These are phyloP conservation scores for Aschersonia sp. DNA, from an alignment of 2,329 filamentous ascomycete genomes.

Conservation along the genomic window DNA sequence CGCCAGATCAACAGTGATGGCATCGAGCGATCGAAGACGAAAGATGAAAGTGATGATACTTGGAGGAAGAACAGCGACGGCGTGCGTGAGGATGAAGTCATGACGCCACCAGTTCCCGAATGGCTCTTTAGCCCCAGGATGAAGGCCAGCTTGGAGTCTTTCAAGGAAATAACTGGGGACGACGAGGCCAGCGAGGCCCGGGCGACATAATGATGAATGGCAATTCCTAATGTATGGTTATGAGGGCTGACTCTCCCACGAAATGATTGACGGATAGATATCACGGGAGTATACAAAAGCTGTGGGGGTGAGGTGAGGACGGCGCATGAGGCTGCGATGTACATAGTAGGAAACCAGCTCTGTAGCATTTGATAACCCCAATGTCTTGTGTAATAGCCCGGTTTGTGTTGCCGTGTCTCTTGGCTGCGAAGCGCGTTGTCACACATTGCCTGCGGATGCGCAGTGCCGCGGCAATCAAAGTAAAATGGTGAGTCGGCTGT, in stretches of 20 bases:
- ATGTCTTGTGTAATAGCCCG: not conserved
- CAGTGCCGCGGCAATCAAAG: no score
- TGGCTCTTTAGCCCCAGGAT: constrained; percentile 43
- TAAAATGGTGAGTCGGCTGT: no score
- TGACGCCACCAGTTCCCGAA: constrained; percentile 47
- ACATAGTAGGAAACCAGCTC: not conserved
- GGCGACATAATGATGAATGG: not conserved
- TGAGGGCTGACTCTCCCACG: not conserved
- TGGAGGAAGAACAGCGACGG: not conserved
- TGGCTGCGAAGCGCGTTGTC: no score
- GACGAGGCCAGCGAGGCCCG: not conserved
- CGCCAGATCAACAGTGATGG: constrained; percentile 32
- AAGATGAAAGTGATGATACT: not conserved
- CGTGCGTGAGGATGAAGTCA: constrained; percentile 21
- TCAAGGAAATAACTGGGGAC: not conserved
- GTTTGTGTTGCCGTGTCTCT: no score
- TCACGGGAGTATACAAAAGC: not conserved
- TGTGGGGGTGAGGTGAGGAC: not conserved
- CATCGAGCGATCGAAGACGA: not conserved
- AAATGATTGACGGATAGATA: not conserved
- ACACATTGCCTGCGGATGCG: no score
- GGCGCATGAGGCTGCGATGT: not conserved
- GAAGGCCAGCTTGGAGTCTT: constrained; percentile 22
- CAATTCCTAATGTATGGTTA: not conserved
- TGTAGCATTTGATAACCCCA: not conserved